These are phyloP conservation scores for Pelargonium fulgidum DNA, from an alignment of 441 rosid genomes.

Conservation along the genomic window DNA sequence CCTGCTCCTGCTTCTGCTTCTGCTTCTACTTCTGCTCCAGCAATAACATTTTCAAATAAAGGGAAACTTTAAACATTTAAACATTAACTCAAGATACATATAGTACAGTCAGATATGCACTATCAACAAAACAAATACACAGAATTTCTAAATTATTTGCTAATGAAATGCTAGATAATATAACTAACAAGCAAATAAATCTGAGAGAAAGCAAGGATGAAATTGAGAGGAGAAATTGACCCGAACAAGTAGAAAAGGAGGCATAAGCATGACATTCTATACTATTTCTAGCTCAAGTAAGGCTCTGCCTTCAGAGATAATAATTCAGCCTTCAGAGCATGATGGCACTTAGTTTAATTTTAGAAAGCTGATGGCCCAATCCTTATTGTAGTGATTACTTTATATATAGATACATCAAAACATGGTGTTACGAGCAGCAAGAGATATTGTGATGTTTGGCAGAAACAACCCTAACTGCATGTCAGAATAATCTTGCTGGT, in stretches of 20 bases:
- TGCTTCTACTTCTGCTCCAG: slow-evolving; percentile 63
- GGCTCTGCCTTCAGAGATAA: neutral
- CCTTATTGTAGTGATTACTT: neutral
- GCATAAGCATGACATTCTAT: neutral
- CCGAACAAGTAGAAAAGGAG: neutral
- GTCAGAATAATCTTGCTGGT: too few species aligned
- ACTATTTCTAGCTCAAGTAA: neutral
- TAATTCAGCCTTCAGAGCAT: neutral
- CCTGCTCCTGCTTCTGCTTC: slow-evolving; percentile 64
- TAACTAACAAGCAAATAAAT: neutral
- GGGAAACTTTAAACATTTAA: neutral
- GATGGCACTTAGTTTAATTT: neutral
- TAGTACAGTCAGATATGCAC: neutral
- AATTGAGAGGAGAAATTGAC: neutral
- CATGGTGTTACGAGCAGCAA: neutral
- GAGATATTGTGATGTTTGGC: too few species aligned
- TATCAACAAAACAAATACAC: neutral
- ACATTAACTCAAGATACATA: neutral
- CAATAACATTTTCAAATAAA: slow-evolving; percentile 16
- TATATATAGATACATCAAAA: neutral
- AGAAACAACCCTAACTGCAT: too few species aligned
- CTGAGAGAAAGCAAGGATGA: neutral
- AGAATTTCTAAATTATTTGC: neutral
- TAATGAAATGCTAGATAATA: neutral
- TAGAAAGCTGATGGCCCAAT: neutral